Evolutionary conservation across 148 eudicot genomes (phyloP), one percentile per base, ranked within the genome.

Genomic region (Nepenthes mirabilis): DNA sequence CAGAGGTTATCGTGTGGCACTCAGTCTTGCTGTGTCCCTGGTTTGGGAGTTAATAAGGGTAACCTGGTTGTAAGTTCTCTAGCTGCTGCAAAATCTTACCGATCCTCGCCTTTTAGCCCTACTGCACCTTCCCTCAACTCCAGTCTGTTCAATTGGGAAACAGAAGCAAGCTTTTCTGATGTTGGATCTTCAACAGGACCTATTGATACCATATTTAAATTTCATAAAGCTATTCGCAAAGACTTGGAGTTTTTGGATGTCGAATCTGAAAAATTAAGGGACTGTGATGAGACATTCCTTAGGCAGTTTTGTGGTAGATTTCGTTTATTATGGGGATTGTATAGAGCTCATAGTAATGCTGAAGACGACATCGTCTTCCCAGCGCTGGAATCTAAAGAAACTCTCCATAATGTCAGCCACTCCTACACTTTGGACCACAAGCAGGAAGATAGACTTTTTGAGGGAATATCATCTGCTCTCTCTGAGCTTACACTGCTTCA

Each of bases 331-430:
- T 88, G 98, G 98, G 98, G 91, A 12, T 73, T 91, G 45, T 91
- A 91, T 65, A 83, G 86, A 73, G 98, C 96, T 60, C 98, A 91
- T 63, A 91, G 98, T 65, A 91, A 91, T 70, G 98, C 98, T 0
- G 98, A 91, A 68, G 98, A 91, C 73, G 98, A 88, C 52, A 88
- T 91, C 53, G 98, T 91, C 23, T 91, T 91, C 68, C 98, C 98
- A 58, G 98, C 93, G 14, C 68, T 91, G 64, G 98, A 91, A 77
- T 80, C 98, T 49, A 88, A 73, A 74, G 98, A 91, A 75, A 82
- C 95, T 12, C 88, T 93, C 62, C 95, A 86, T 57, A 93, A 93
- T 75, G 98, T 93, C 49, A 93, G 98, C 70, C 98, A 93, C 71
- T 93, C 98, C n/a, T 93, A 93, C 74, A 93, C 98, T 13, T 65